A percentile compares a stretch with the other conserved stretches of the same genome.
Conservation (phyloP, 352 stramenopile species). For the Globisporangium paroecandrum region DNA sequence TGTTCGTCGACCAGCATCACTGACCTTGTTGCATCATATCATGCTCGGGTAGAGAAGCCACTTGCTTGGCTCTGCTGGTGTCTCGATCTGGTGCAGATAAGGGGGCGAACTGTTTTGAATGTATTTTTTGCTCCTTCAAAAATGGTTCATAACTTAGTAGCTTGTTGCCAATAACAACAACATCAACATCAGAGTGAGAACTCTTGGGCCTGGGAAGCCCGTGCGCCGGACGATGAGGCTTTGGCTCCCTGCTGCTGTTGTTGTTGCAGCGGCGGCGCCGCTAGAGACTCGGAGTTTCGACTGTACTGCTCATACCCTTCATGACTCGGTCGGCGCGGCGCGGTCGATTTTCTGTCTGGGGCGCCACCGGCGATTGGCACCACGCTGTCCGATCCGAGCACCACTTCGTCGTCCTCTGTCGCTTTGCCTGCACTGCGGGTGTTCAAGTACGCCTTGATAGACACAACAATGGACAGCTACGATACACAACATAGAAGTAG, state of each 20-base stretch:
- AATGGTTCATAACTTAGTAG: slow-evolving; percentile 7
- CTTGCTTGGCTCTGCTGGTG: too few relatives aligned
- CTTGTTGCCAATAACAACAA: not conserved
- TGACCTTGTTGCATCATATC: not conserved
- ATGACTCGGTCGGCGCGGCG: slow-evolving; percentile 5
- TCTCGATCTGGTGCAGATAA: too few relatives aligned
- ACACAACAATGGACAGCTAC: slow-evolving; percentile 35
- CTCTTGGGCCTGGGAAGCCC: not conserved
- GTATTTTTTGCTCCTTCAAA: not conserved
- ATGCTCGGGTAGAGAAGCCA: not conserved
- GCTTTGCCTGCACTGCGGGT: slow-evolving; percentile 18
- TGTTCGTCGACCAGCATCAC: not conserved
- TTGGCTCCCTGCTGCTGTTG: not conserved
- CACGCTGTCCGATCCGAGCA: slow-evolving; percentile 13
- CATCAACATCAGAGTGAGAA: not conserved
- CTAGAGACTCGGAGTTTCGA: not conserved
- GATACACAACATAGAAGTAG: not conserved
- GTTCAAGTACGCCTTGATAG: slow-evolving; percentile 28
- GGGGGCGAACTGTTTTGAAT: not conserved
- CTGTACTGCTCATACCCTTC: slow-evolving; percentile 13
- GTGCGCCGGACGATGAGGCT: not conserved
- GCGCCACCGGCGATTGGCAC: not conserved
- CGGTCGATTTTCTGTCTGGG: not conserved
- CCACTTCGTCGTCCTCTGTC: slow-evolving; percentile 1
- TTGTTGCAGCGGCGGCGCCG: not conserved